Conservation (phyloP, 2,329 filamentous ascomycete genomes). For the Hymenoscyphus fructigenus region DNA sequence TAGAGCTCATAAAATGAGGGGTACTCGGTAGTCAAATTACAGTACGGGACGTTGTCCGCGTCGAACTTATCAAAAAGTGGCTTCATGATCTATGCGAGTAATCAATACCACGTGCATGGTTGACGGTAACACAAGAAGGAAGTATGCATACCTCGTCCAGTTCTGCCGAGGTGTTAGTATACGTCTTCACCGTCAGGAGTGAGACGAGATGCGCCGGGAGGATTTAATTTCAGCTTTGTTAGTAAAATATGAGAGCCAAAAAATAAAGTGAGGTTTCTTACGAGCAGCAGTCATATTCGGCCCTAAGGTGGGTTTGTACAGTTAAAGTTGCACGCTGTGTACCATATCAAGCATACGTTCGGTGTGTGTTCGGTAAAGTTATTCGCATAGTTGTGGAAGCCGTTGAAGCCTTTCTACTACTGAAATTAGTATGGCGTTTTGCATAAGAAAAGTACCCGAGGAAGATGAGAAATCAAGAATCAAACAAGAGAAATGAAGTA, state of each 20-base stretch:
- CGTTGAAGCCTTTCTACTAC: background rate
- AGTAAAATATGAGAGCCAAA: slow-evolving; percentile 6
- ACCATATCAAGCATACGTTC: background rate
- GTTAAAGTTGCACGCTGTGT: background rate
- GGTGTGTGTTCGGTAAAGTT: background rate
- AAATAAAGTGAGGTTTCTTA: slow-evolving; percentile 7
- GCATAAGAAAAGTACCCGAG: background rate
- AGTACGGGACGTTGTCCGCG: slow-evolving; percentile 10
- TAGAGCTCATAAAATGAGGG: slow-evolving; percentile 8
- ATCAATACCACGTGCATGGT: background rate
- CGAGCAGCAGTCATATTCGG: background rate
- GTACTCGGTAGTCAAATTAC: slow-evolving; percentile 4
- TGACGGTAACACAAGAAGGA: background rate
- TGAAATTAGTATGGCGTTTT: background rate
- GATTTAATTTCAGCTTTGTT: background rate
- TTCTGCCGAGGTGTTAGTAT: background rate
- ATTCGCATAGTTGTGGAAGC: background rate
- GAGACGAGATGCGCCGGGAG: background rate
- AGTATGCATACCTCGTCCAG: background rate
- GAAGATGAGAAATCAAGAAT: background rate
- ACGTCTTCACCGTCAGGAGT: background rate
- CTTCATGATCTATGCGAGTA: slow-evolving; percentile 5
- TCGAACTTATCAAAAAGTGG: slow-evolving; percentile 9
- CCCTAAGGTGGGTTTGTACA: no score
- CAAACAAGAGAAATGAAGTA: background rate